Evolutionary conservation across 2,329 filamentous ascomycete genomes (phyloP), one percentile per base, ranked within the genome.

Genomic region (Verruconis gallopava): DNA sequence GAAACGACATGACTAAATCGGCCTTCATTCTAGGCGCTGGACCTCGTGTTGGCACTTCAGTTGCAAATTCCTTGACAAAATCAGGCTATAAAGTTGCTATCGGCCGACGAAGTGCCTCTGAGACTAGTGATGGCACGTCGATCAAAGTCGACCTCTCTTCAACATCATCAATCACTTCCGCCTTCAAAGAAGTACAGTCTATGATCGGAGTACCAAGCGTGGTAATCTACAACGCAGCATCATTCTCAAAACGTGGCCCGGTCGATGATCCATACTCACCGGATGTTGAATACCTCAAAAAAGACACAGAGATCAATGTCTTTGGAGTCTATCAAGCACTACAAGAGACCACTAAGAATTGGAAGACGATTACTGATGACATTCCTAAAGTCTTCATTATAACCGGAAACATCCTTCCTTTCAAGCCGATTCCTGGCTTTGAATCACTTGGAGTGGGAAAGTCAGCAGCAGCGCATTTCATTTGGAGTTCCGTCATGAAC

Each of bases 21-120:
- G 49, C 57, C 34, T 56, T 67, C 42, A 63, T 69, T 46, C 57
- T 68, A 34, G 66, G 66, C 25, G 55, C 62, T 5, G 66, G 66
- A 2, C 45, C 63, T 37, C 66, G 63, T 42, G 51, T 66, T 19
- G 65, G 64, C 9, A 47, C 54, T 2, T 43, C 51, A 15, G 57
- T 63, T 3, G 58, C 59, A n/a, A 48, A 51, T 12, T 51, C 55
- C 5, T 66, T 68, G 47, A 53, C 59, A 6, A 44, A 51, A 2
- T 59, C 62, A 37, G 65, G 65, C 42, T 68, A 68, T 53, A 58
- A 57, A 44, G 55, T 68, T 19, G 66, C 63, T 5, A 49, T 63
- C 4, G 60, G 57, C 11, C 54, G 63, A 5, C 52, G 64, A 19
- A 54, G 44, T 4, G 37, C 52, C 12, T 52, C 54, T 2, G 53